Conservation (phyloP, 805 yeast species). For the Candida yuanshanica region DNA sequence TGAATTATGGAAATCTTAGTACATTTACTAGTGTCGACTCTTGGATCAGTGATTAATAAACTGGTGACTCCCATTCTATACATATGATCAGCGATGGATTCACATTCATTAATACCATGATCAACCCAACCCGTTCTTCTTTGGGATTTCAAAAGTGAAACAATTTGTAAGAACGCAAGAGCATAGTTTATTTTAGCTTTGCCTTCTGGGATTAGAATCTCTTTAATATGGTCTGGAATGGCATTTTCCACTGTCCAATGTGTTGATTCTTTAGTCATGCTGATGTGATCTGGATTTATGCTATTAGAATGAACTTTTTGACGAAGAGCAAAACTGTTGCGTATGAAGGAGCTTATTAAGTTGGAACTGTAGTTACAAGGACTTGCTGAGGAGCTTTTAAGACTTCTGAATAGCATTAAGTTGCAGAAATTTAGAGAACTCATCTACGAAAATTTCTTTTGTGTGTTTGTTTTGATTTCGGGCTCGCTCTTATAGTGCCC, state of each 20-base stretch:
- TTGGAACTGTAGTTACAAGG: neutral
- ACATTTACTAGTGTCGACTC: constrained; percentile 61
- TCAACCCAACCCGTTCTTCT: constrained; percentile 94
- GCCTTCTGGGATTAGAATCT: constrained; percentile 24
- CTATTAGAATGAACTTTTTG: neutral
- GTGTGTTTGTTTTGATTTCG: neutral
- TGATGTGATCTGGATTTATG: neutral
- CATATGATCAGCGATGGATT: constrained; percentile 92
- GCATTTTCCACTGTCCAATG: constrained; percentile 52
- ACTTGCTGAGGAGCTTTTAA: neutral
- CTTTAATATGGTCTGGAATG: constrained; percentile 41
- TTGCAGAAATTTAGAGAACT: neutral
- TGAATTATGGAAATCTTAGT: constrained; percentile 84
- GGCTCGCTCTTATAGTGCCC: neutral
- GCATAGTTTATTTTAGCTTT: constrained; percentile 40
- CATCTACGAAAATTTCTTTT: neutral
- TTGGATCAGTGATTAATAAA: constrained; percentile 52
- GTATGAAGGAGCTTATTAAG: neutral
- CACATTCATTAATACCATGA: constrained; percentile 37
- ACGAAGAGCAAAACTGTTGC: neutral
- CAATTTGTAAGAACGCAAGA: constrained; percentile 55
- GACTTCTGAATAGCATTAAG: neutral
- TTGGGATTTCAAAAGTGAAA: constrained; percentile 68
- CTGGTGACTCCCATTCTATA: constrained; percentile 85
- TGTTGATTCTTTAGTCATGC: constrained; percentile 10